These are phyloP conservation scores for Acephala macrosclerotiorum DNA, from an alignment of 2,329 filamentous ascomycete genomes.

Conservation along the genomic window DNA sequence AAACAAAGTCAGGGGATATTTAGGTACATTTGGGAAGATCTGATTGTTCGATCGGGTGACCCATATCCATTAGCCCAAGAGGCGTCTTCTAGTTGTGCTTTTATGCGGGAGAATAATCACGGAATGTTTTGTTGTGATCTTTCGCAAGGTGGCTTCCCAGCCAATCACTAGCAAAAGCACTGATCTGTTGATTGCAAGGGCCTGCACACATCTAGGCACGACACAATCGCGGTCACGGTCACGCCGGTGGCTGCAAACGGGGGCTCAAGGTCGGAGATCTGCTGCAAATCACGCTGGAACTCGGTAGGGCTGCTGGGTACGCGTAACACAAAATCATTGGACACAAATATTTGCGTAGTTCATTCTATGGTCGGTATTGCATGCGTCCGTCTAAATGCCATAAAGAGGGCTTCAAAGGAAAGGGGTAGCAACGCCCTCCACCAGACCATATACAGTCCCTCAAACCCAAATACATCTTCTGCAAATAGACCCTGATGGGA, in stretches of 20 bases:
- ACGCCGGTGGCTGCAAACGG: not conserved
- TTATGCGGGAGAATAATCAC: constrained; percentile 14
- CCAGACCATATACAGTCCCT: constrained; percentile 13
- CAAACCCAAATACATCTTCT: constrained; percentile 2
- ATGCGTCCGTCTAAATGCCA: constrained; percentile 17
- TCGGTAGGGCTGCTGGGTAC: not conserved
- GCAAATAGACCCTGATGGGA: not conserved
- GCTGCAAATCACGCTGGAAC: not conserved
- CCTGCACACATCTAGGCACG: not conserved
- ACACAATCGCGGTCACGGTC: not conserved
- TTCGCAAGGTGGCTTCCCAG: constrained; percentile 15
- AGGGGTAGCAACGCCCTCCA: constrained; percentile 15
- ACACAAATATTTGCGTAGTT: constrained; percentile 15
- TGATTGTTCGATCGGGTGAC: not conserved
- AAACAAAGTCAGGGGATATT: constrained; percentile 14
- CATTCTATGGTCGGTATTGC: constrained; percentile 14
- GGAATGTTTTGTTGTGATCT: constrained; percentile 31
- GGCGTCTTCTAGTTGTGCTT: constrained; percentile 21
- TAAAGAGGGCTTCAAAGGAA: constrained; percentile 11
- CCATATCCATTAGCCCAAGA: constrained; percentile 12
- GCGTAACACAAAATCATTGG: constrained; percentile 12
- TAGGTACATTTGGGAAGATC: constrained; percentile 9
- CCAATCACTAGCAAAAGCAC: constrained; percentile 26
- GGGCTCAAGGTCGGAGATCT: not conserved
- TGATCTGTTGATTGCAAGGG: not conserved